Base-by-base conservation (phyloP, 371 early-diverging fungal species). In the Rhizopus microsporus region DNA sequence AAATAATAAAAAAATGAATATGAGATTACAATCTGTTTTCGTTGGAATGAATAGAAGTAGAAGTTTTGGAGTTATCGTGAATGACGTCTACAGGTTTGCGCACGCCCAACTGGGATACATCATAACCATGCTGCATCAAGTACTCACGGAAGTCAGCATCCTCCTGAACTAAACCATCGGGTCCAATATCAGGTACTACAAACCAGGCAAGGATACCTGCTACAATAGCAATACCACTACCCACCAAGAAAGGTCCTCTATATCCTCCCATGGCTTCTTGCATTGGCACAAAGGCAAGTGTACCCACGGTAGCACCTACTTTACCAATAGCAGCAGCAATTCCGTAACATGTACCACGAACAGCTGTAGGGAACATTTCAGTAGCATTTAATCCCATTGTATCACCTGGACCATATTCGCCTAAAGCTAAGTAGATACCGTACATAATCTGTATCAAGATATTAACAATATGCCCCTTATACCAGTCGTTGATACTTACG, bases 291-390 rank as follows among this genome's bases (percentile, higher is more conserved):
- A 74, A 76, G 0, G 73, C 73, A 5, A 74, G 57, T 0, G 75
- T 76, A 33, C 80, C 80, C 7, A 80, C 65, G 0, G 77, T 69
- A n/a, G 81, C 81, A 44, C 81, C 81, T n/a, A 75, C 71, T 62
- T 81, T 81, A 16, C 81, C 81, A 10, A 77, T 46, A 30, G 81
- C 78, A 48, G 87, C 87, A 16, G 85, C 81, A 65, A 84, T 77
- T 48, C 84, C 85, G 52, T 86, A 86, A 40, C 80, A 77, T 17
- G 84, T 82, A 23, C 87, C 87, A 51, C 87, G 72, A 6, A 86
- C 71, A 23, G 84, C 81, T 2, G 87, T 86, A 16, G 86, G 86
- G 46, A 67, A 78, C 5, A 75, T 35, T 57, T 84, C 85, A 56
- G 81, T 79, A 1, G 81, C 77, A 51, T 80, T 80, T 15, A 83